Base-by-base conservation (phyloP, 1,139 yeast species). In the Candida pseudoviswanathii region DNA sequence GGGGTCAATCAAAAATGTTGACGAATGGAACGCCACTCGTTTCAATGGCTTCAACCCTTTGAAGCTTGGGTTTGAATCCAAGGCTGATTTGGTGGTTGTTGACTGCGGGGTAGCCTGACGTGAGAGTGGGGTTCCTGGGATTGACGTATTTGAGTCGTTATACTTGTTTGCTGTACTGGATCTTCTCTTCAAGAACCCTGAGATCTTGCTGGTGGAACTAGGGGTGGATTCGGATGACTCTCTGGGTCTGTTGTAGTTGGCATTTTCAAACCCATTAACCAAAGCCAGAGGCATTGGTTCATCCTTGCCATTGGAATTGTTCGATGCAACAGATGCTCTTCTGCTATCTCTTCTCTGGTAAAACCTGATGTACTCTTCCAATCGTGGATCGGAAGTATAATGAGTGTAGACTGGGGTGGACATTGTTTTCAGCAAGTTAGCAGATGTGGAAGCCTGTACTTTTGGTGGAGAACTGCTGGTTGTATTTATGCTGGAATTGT, bases 11-110 rank as follows among this genome's bases (percentile, higher is more conserved):
- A 83, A 79, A 60, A 86, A 87, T 0, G 90, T 86, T 30, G 84
- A 82, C 22, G 85, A 77, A 45, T 87, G 89, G 65, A 87, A 87
- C 0, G 89, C 84, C 24, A 87, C 94, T 56, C 87, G 73, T 59
- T 82, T 84, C 62, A 87, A 68, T 3, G 85, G 78, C 50, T 70
- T 73, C 32, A 66, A 52, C 34, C 58, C 60, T 31, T 58, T 53
- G 38, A 67, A 67, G 45, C 65, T 66, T 2, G 71, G 66, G 30
- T 55, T 52, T 24, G 44, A 46, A n/a, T 58, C 60, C 10, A 51
- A 41, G 3, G 47, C 48, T 3, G 50, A 36, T 31, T 51, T 47
- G 1, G 55, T 41, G 16, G 54, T 49, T 11, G 54, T 49, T 1
- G 54, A 26, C 10, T 31, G 41, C 7, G 46, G 36, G 4, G 46